These are phyloP conservation scores for Adansonia rubrostipa DNA, from an alignment of 441 rosid genomes.

Conservation along the genomic window DNA sequence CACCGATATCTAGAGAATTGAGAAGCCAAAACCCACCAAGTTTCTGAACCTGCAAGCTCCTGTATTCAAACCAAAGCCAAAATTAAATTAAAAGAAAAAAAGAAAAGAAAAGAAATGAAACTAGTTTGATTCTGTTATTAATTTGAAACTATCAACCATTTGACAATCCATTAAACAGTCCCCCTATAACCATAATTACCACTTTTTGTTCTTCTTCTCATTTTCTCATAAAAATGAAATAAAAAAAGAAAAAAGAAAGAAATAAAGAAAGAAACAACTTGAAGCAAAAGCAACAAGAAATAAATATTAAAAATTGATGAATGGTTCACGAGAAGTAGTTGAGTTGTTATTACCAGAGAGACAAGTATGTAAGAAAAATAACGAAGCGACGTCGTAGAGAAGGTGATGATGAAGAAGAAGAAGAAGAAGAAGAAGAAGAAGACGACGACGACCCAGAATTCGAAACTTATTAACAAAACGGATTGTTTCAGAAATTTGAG, in stretches of 20 bases:
- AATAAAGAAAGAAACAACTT: slow-evolving; percentile 4
- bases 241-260: not conserved
- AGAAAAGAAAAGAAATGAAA: not conserved
- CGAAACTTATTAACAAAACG: not conserved
- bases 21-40: slow-evolving; percentile 17
- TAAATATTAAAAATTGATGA: not conserved
- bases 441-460: not conserved
- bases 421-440: not conserved
- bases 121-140: slow-evolving; percentile 21
- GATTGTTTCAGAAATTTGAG: not conserved
- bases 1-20: slow-evolving; percentile 13
- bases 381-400: not conserved
- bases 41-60: slow-evolving; percentile 6
- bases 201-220: not conserved
- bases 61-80: slow-evolving; percentile 23
- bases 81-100: not conserved
- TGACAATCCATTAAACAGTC: slow-evolving; percentile 30
- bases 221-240: not conserved
- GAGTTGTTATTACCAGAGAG: slow-evolving; percentile 27
- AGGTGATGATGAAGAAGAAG: not conserved
- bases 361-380: not conserved
- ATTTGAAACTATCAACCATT: slow-evolving; percentile 19
- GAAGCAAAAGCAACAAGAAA: slow-evolving; percentile 12
- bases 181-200: not conserved
- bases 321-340: slow-evolving; percentile 2